Base-by-base conservation (phyloP, 345 rosid genomes). In the Turnera subulata region DNA sequence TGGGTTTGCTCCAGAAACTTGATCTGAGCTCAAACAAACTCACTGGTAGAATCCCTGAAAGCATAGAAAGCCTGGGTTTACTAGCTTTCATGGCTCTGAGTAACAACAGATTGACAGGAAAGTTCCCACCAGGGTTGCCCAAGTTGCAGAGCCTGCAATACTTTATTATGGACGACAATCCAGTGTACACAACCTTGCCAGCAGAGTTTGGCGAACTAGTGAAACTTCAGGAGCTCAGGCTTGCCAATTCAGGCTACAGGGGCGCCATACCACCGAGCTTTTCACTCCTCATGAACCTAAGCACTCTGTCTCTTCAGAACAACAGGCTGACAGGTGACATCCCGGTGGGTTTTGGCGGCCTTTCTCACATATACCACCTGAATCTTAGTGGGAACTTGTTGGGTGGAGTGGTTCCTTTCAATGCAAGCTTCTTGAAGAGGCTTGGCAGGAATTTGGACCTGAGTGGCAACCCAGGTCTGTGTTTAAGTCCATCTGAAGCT, bases 161-260 rank as follows among this genome's bases (percentile, higher is more conserved):
- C 76, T 80, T 91, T 53, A 75, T 91, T 48, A 83, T 91, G 96
- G 97, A 88, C 59, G 84, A 84, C 43, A 91, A 91, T 63, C 94
- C 91, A 20, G 81, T 91, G 86, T 67, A 56, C 66, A 62, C 66
- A 6, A 65, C 89, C 35, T 67, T 91, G 16, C 97, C 97, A 0
- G 45, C n/a, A 1, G 91, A 79, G 59, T 58, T 88, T 48, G 86
- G 94, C 3, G 56, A 56, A 23, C 71, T 88, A 1, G 71, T 59
- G 58, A 85, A 77, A 56, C 75, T 91, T 15, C 91, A 85, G 68
- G 97, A 91, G 72, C 77, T 91, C 17, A 76, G 90, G 61, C 91
- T 91, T 21, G 83, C 83, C 18, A 85, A 82, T 60, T 91, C 94
- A 0, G 90, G 91, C 7, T 91, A 80, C 53, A 72, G 79, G 4